A percentile compares a stretch with the other conserved stretches of the same genome.
phyloP scores from a whole-genome alignment of 2,329 filamentous ascomycete species.

The Tolypocladium tundrense region DNA sequence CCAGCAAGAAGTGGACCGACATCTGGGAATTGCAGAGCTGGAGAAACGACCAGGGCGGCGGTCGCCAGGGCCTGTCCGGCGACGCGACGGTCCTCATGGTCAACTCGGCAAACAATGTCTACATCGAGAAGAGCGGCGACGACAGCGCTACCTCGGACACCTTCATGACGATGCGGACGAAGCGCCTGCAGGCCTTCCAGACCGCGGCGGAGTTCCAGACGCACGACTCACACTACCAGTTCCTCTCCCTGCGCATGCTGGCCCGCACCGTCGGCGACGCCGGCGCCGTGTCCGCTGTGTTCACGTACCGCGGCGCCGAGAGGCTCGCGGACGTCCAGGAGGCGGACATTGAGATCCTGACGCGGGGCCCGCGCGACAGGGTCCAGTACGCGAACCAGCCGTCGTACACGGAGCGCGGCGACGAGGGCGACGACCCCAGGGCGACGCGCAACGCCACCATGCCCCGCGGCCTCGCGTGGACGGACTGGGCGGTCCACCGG shows the following conservation, averaged over 20 bases:
- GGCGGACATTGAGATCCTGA: constrained; percentile 43
- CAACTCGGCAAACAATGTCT: constrained; percentile 34
- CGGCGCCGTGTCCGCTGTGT: constrained; percentile 42
- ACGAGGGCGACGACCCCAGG: constrained; percentile 30
- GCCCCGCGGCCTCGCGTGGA: constrained; percentile 33
- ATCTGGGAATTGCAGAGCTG: constrained; percentile 29
- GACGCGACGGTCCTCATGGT: constrained; percentile 24
- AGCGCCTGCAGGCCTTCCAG: constrained; percentile 32
- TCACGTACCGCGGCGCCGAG: constrained; percentile 35
- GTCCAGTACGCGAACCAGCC: constrained; percentile 54
- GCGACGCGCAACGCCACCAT: constrained; percentile 39
- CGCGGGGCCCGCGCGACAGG: constrained; percentile 29
- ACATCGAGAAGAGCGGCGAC: constrained; percentile 33
- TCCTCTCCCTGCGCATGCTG: constrained; percentile 34
- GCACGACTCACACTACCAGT: constrained; percentile 13
- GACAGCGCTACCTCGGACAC: constrained; percentile 22
- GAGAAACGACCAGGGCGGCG: constrained; percentile 26
- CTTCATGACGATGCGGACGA: constrained; percentile 37
- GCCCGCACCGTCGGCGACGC: constrained; percentile 36
- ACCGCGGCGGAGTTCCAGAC: constrained; percentile 38
- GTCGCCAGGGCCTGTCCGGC: constrained; percentile 13
- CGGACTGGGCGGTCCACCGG: constrained; percentile 47
- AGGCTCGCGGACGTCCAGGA: constrained; percentile 33
- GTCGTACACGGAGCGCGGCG: constrained; percentile 26
- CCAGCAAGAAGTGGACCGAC: constrained; percentile 20